Percentiles rank a stretch among this genome's conserved stretches.
Conservation (phyloP, 1,284 basidiomycete species). For the Veloboletus limbatus region DNA sequence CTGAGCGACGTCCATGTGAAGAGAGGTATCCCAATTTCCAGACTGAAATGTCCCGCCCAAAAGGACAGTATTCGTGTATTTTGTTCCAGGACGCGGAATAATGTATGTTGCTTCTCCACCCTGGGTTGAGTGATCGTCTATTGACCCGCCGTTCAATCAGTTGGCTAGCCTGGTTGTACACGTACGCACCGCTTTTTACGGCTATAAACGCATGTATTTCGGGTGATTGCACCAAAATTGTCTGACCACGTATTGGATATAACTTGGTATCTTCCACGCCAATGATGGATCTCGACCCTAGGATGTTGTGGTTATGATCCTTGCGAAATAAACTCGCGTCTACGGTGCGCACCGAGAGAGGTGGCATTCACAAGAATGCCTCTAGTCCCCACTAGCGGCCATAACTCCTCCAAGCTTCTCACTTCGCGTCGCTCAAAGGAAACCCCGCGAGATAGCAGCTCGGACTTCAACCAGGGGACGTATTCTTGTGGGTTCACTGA, state of each 20-base stretch:
- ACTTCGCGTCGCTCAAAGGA: conserved; percentile 33
- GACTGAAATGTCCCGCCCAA: conserved; percentile 56
- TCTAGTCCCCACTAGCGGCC: conserved; percentile 34
- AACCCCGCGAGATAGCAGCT: conserved; percentile 35
- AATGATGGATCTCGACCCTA: conserved; percentile 55
- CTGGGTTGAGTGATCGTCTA: conserved; percentile 17
- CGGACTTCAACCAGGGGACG: conserved; percentile 46
- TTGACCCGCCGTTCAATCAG: not conserved
- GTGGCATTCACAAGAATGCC: conserved; percentile 49
- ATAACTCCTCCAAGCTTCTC: conserved; percentile 42
- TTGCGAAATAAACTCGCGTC: not conserved
- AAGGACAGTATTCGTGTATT: conserved; percentile 40
- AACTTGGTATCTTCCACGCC: conserved; percentile 57
- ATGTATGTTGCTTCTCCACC: conserved; percentile 43
- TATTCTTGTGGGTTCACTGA: conserved; percentile 49
- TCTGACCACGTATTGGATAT: conserved; percentile 71
- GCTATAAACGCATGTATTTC: conserved; percentile 40
- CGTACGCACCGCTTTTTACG: conserved; percentile 16
- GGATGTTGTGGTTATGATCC: not conserved
- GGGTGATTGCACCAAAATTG: conserved; percentile 58
- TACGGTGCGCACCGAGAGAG: conserved; percentile 39
- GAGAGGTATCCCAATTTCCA: conserved; percentile 47
- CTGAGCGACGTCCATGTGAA: conserved; percentile 42
- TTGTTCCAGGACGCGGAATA: conserved; percentile 47
- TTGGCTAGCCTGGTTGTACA: not conserved